A percentile compares a stretch with the other conserved stretches of the same genome.
These are phyloP conservation scores for Vitis labrusca DNA, from an alignment of 164 flowering plant species.

Conservation along the genomic window DNA sequence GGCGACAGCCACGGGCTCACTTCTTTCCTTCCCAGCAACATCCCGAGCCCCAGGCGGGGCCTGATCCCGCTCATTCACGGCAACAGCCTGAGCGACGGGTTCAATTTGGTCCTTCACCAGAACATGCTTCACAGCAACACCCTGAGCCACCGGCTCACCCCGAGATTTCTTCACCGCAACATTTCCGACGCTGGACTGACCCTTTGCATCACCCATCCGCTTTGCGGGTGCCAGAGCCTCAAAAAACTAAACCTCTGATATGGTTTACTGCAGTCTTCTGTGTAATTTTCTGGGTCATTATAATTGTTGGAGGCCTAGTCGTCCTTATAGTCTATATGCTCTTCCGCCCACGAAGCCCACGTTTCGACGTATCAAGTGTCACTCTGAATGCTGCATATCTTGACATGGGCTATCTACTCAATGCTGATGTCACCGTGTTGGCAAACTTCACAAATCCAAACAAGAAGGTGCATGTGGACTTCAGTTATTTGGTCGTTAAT, in stretches of 20 bases:
- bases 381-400: slow-evolving; percentile 74
- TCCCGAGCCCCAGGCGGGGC: too few species aligned
- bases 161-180: too few species aligned
- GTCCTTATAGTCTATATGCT: slow-evolving; percentile 70
- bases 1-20: too few species aligned
- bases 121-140: background rate
- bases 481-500: slow-evolving; percentile 42
- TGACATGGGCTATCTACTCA: slow-evolving; percentile 68
- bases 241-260: slow-evolving; percentile 28
- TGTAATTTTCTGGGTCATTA: slow-evolving; percentile 48
- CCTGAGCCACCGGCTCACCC: background rate
- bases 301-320: slow-evolving; percentile 58
- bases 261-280: slow-evolving; percentile 63
- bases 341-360: slow-evolving; percentile 62
- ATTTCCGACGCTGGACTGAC: too few species aligned
- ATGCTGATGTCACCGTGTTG: slow-evolving; percentile 61
- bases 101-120: too few species aligned
- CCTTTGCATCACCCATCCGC: background rate
- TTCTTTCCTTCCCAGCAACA: too few species aligned
- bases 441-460: slow-evolving; percentile 79
- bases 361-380: slow-evolving; percentile 51
- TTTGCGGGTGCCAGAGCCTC: slow-evolving; percentile 16
- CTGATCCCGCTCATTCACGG: too few species aligned
- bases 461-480: slow-evolving; percentile 59
- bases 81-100: too few species aligned